Base-by-base conservation (phyloP, 2,329 filamentous ascomycete species). In the Cadophora sp. region DNA sequence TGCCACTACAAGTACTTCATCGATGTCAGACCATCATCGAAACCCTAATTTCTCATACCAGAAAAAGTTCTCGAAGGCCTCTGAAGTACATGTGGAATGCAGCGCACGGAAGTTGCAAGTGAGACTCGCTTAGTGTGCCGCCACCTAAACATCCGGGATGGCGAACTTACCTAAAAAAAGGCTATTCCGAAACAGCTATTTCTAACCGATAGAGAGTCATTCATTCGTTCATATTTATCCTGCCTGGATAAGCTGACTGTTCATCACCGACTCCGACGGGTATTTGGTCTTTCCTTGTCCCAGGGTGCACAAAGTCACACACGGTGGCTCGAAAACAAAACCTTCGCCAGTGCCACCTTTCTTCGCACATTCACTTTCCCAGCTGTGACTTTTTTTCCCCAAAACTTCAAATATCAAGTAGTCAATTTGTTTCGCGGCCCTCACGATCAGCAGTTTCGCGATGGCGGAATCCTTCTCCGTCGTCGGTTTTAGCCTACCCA, bases 121-220 rank as follows among this genome's bases (percentile, higher is more conserved):
- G 53, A 56, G 53, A 56, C 53, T 56, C 53, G 27, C 53, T 56
- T 56, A 56, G 53, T 5, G 27, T 31, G 16, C 16, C 16, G 40
- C 40, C 40, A 43, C 12, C 40, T 43, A 43, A 43, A 43, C 19
- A 56, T 19, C 53, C 29, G 53, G 27, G 53, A 31, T 56, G 53
- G 2, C 22, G 27, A 34, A 9, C 53, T 34, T 19, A n/a, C 2
- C 29, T 56, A 34, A n/a, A 31, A 31, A 34, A 27, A 34, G 5
- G 29, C 53, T 56, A 56, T 22, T 56, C 29, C 53, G 27, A 56
- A 56, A 56, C 27, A 11, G 9, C 19, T 2, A 34, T 34, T 34
- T 11, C 19, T 56, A 16, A 34, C 27, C 53, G 27, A n/a, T 22
- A 22, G 7, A 9, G 16, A 22, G 12, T 4, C 2, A 11, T n/a